These are phyloP conservation scores for Dendrocalamus sinicus DNA, from an alignment of 176 grass and related monocot genomes.

Conservation along the genomic window DNA sequence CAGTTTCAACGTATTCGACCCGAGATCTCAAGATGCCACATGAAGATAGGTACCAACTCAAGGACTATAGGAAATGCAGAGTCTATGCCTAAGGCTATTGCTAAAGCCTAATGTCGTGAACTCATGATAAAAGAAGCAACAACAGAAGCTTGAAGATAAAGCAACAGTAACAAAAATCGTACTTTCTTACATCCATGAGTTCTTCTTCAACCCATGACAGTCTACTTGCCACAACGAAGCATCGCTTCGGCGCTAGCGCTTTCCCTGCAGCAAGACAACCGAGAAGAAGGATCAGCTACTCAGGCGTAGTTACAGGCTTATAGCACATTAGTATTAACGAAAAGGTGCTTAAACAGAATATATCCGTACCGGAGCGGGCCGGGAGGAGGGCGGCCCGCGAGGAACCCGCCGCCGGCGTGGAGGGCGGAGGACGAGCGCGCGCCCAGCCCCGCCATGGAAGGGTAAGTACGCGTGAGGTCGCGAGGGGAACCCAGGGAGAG, in stretches of 20 bases:
- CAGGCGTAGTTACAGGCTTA: background rate
- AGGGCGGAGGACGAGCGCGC: background rate
- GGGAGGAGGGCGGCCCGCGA: background rate
- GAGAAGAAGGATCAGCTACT: background rate
- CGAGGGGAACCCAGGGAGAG: background rate
- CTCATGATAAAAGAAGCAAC: background rate
- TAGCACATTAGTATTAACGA: background rate
- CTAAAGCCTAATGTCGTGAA: background rate
- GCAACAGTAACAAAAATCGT: constrained; percentile 16
- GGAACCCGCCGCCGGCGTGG: background rate
- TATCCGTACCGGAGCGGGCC: constrained; percentile 23
- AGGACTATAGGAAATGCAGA: background rate
- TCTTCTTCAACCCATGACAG: constrained; percentile 56
- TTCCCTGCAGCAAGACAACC: constrained; percentile 46
- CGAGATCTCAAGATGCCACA: background rate
- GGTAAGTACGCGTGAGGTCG: background rate
- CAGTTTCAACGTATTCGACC: background rate
- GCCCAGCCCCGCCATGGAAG: constrained; percentile 38
- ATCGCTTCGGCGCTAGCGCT: constrained; percentile 38
- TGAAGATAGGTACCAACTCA: background rate
- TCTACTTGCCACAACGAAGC: constrained; percentile 42
- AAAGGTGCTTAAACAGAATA: background rate
- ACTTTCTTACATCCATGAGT: constrained; percentile 50
- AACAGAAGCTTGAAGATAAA: background rate
- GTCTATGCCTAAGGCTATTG: background rate